phyloP scores from a whole-genome alignment of 768 basidiomycete species.

The Pisolithus orientalis region DNA sequence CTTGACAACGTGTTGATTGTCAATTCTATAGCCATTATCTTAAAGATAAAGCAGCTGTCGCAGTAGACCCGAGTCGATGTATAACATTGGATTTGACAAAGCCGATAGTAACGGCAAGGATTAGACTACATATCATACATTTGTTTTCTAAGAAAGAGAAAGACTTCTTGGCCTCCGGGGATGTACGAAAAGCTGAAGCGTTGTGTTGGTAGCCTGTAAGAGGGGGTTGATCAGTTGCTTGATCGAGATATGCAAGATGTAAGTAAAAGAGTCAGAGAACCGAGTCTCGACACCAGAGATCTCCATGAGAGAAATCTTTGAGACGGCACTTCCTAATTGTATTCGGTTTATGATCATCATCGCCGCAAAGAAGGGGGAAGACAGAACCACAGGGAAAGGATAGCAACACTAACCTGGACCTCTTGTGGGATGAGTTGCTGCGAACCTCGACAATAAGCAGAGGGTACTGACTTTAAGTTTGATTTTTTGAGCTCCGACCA shows the following conservation, averaged over 20 bases:
- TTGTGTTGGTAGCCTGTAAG: background rate
- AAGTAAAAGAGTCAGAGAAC: conserved; percentile 24
- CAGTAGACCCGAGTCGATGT: conserved; percentile 8
- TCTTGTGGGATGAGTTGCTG: background rate
- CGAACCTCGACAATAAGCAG: background rate
- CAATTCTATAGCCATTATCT: conserved; percentile 35
- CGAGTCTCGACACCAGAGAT: conserved; percentile 28
- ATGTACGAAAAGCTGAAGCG: too few relatives aligned
- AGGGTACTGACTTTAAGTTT: too few relatives aligned
- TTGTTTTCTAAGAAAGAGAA: too few relatives aligned
- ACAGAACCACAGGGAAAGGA: background rate
- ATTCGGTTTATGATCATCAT: conserved; percentile 29
- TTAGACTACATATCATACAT: background rate
- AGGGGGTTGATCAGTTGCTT: background rate
- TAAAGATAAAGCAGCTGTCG: conserved; percentile 38
- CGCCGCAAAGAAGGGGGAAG: background rate
- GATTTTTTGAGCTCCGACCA: conserved; percentile 23
- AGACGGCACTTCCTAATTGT: conserved; percentile 34
- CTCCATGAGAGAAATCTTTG: conserved; percentile 18
- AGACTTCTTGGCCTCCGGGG: too few relatives aligned
- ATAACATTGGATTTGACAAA: background rate
- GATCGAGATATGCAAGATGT: background rate
- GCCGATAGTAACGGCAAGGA: background rate
- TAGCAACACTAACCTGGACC: conserved; percentile 12
- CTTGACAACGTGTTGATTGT: background rate